Percentiles rank a stretch among this genome's conserved stretches.
phyloP scores from a whole-genome alignment of 2,329 filamentous ascomycete species.

The Lecanicillium sp. region DNA sequence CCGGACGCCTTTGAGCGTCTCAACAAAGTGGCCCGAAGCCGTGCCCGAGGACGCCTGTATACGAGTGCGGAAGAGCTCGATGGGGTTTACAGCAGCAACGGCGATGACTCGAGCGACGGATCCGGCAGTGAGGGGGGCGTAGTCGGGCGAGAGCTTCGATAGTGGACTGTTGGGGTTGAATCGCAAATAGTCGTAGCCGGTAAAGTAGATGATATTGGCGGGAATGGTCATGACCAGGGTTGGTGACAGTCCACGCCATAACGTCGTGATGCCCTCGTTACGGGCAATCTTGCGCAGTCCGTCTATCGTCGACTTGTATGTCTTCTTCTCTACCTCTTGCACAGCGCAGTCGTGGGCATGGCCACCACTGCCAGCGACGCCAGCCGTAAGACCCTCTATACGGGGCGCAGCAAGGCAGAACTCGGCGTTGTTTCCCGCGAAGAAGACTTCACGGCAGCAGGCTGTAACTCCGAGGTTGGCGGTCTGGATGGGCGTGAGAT shows the following conservation, averaged over 20 bases:
- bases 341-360: constrained; percentile 74
- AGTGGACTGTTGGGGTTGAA: constrained; percentile 69
- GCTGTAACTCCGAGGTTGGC: constrained; percentile 84
- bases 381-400: constrained; percentile 38
- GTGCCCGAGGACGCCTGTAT: constrained; percentile 71
- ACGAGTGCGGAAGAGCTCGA: constrained; percentile 89
- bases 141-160: constrained; percentile 56
- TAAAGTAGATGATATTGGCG: constrained; percentile 97
- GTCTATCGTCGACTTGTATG: constrained; percentile 86
- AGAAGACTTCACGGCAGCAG: constrained; percentile 96
- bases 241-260: constrained; percentile 93
- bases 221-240: constrained; percentile 92
- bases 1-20: constrained; percentile 69
- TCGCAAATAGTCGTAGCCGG: constrained; percentile 92
- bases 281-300: constrained; percentile 90
- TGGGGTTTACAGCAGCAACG: constrained; percentile 76
- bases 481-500: constrained; percentile 63
- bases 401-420: constrained; percentile 70
- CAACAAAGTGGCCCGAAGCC: constrained; percentile 64
- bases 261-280: constrained; percentile 77
- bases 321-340: constrained; percentile 76
- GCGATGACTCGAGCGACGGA: constrained; percentile 72
- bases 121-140: constrained; percentile 75
- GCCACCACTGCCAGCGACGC: constrained; percentile 40
- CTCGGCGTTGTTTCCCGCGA: constrained; percentile 78